Base-by-base conservation (phyloP, 768 basidiomycete genomes). In the Trametes villosa region DNA sequence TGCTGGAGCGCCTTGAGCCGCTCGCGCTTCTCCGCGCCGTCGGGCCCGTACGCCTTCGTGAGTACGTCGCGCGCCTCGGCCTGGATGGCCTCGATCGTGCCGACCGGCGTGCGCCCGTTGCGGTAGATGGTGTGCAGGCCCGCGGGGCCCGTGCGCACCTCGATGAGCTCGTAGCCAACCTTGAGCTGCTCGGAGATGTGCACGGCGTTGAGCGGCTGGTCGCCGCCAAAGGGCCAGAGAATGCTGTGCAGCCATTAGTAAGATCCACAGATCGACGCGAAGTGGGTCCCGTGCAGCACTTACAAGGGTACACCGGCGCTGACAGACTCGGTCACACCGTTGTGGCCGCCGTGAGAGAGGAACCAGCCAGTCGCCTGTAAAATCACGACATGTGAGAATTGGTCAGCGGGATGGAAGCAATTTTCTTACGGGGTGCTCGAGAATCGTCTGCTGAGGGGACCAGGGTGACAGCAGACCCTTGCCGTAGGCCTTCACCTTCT, bases 81-180 rank as follows among this genome's bases (percentile, higher is more conserved):
- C 42, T 57, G 53, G 2, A 65, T 20, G n/a, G 66, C 66, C 2
- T 65, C 63, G 24, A 67, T 24, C 9, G 66, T 67, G 9, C 60
- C 61, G 2, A 26, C 22, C 5, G 60, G 66, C 26, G 47, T 41
- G 29, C 36, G 52, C 4, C 61, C 61, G n/a, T 58, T 65, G 33
- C 66, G 63, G 47, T 57, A 53, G 22, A 62, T 48, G 9, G 63
- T 53, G 29, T 55, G 53, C 12, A 63, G 30, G 7, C 66, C 66
- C 18, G 42, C 26, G 7, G 60, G 61, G n/a, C 27, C 36, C 8
- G 8, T 62, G 31, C 59, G 59, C 44, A 26, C 44, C 22, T 45
- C 44, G 44, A 45, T 26, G 22, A 45, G 44, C 44, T 45, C 44
- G 44, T 45, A 45, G 8, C 44, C 44, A 11, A 60, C 45, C 44